These are phyloP conservation scores for Candida ponderosae DNA, from an alignment of 805 yeast species.

Conservation along the genomic window DNA sequence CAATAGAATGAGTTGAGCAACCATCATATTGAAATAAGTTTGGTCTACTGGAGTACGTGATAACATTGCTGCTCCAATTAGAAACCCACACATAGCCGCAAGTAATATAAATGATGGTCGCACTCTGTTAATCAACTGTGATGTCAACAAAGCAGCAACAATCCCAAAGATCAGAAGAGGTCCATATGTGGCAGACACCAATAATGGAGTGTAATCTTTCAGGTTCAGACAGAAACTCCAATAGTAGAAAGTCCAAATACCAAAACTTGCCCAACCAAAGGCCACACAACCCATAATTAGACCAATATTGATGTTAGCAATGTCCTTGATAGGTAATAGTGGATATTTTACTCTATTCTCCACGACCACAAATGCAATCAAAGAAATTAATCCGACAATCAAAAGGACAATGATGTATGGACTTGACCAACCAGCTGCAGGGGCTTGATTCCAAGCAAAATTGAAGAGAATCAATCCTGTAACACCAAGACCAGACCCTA, in stretches of 20 bases:
- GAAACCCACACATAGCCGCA: slow-evolving; percentile 45
- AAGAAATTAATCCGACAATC: slow-evolving; percentile 36
- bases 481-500: slow-evolving; percentile 52
- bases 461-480: slow-evolving; percentile 54
- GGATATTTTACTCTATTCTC: slow-evolving; percentile 44
- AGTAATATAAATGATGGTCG: slow-evolving; percentile 45
- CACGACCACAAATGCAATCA: slow-evolving; percentile 37
- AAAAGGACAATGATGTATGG: slow-evolving; percentile 53
- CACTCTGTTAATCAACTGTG: slow-evolving; percentile 35
- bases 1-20: slow-evolving; percentile 47
- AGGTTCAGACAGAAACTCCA: slow-evolving; percentile 44
- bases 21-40: slow-evolving; percentile 47
- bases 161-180: slow-evolving; percentile 47
- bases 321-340: slow-evolving; percentile 39
- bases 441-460: slow-evolving; percentile 71
- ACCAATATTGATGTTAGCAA: slow-evolving; percentile 36
- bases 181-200: slow-evolving; percentile 35
- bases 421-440: slow-evolving; percentile 57
- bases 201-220: slow-evolving; percentile 38
- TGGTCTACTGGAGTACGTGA: slow-evolving; percentile 52
- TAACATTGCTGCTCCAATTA: slow-evolving; percentile 44
- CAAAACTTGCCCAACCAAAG: slow-evolving; percentile 75
- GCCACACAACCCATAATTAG: slow-evolving; percentile 43
- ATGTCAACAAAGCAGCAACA: slow-evolving; percentile 45
- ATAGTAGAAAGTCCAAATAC: slow-evolving; percentile 62